Evolutionary conservation across 1,284 basidiomycete species (phyloP).

Genomic region (Austropuccinia psidii): DNA sequence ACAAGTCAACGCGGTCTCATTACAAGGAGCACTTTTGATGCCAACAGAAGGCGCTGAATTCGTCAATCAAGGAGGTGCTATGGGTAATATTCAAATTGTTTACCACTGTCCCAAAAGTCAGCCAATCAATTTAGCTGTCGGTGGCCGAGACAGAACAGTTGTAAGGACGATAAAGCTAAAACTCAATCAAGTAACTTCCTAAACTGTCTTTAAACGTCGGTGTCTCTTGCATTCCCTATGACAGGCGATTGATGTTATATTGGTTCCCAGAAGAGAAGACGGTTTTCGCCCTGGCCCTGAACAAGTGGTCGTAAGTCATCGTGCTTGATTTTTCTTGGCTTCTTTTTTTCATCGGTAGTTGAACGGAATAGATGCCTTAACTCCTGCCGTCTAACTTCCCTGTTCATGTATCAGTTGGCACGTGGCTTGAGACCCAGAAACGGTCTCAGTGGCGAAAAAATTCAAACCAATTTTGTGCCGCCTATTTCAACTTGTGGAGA

Average conservation of each 20-base stretch:
- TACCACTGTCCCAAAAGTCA: conserved; percentile 13
- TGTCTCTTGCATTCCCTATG: background rate
- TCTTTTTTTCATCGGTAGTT: background rate
- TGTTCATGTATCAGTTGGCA: conserved; percentile 4
- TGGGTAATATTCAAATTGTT: conserved; percentile 25
- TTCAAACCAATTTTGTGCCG: conserved; percentile 26
- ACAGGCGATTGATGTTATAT: conserved; percentile 12
- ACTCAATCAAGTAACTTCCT: background rate
- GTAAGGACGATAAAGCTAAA: background rate
- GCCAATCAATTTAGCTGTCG: background rate
- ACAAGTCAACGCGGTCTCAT: background rate
- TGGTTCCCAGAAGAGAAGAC: conserved; percentile 26
- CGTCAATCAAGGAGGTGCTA: conserved; percentile 29
- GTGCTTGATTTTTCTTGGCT: no score
- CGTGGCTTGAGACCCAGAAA: conserved; percentile 9
- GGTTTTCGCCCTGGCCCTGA: conserved; percentile 10
- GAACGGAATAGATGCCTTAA: background rate
- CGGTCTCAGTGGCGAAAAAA: background rate
- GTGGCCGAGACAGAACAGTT: background rate
- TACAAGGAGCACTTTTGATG: conserved; percentile 6
- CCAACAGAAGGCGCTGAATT: conserved; percentile 15
- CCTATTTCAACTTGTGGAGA: conserved; percentile 25
- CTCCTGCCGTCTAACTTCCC: background rate
- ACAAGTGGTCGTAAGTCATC: conserved; percentile 14
- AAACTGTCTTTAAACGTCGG: background rate